A percentile compares a stretch with the other conserved stretches of the same genome.
phyloP scores from a whole-genome alignment of 1,284 basidiomycete genomes.

The Chalciporus sp. region DNA sequence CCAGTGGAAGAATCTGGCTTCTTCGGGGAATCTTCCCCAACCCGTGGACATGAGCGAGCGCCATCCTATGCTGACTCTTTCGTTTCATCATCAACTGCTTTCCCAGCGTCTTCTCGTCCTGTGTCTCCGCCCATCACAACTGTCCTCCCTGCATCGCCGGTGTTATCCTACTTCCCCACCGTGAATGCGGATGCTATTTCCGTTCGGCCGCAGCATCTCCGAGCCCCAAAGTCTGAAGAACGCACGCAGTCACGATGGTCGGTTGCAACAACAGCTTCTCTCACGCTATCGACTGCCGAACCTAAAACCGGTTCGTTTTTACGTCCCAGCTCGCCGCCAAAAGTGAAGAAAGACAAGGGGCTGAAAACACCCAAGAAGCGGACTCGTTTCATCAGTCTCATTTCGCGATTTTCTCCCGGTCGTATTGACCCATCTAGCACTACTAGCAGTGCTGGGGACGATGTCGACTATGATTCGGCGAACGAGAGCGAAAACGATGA shows the following conservation, averaged over 20 bases:
- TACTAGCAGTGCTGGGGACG: constrained; percentile 3
- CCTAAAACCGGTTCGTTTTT: constrained; percentile 1
- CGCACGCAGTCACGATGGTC: constrained; percentile 35
- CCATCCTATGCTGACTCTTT: constrained; percentile 6
- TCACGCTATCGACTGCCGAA: constrained; percentile 18
- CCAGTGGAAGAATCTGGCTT: constrained; percentile 17
- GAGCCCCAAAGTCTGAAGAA: constrained; percentile 8
- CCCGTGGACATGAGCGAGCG: not conserved
- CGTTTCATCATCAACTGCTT: not conserved
- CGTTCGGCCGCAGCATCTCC: constrained; percentile 9
- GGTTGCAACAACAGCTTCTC: constrained; percentile 27
- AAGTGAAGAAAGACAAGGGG: constrained; percentile 25
- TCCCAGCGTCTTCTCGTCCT: constrained; percentile 12
- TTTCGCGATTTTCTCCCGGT: constrained; percentile 33
- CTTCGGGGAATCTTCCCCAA: not conserved
- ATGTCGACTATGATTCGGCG: constrained; percentile 26
- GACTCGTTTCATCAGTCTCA: constrained; percentile 35
- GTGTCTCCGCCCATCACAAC: not conserved
- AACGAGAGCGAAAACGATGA: constrained; percentile 27
- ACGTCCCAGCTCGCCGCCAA: constrained; percentile 9
- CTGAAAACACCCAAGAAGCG: constrained; percentile 33
- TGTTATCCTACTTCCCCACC: not conserved
- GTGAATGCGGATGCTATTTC: not conserved
- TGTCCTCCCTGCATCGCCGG: constrained; percentile 9
- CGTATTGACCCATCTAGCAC: constrained; percentile 21